Conservation (phyloP, 1,284 basidiomycete genomes). For the Melampsora americana region DNA sequence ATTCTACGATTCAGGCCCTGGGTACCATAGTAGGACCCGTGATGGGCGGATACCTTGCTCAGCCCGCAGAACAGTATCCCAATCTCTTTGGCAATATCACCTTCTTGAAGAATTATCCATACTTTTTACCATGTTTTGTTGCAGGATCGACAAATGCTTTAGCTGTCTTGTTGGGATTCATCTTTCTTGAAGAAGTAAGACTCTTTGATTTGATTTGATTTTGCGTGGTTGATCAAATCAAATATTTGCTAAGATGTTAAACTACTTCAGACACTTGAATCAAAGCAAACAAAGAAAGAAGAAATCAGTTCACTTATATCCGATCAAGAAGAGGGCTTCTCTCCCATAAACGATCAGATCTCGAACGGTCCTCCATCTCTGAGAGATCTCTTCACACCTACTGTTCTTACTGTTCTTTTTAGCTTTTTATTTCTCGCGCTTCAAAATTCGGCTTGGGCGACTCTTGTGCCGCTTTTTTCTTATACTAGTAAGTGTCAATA, state of each 20-base stretch:
- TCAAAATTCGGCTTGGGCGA: constrained; percentile 22
- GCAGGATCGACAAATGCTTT: constrained; percentile 26
- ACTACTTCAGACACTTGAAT: not conserved
- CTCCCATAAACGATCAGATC: not conserved
- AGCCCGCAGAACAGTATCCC: constrained; percentile 37
- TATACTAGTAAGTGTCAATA: constrained; percentile 30
- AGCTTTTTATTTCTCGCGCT: constrained; percentile 26
- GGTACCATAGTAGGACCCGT: constrained; percentile 33
- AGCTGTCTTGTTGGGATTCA: constrained; percentile 26
- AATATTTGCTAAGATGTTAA: too few relatives aligned
- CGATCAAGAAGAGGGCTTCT: too few relatives aligned
- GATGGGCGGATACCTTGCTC: constrained; percentile 40
- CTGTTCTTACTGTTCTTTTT: constrained; percentile 19
- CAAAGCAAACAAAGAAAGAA: not conserved
- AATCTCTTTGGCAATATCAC: constrained; percentile 12
- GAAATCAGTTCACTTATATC: too few relatives aligned
- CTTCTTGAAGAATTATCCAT: constrained; percentile 31
- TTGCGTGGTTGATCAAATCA: not conserved
- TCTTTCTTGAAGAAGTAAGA: constrained; percentile 39
- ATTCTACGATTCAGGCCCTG: constrained; percentile 8
- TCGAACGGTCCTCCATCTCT: not conserved
- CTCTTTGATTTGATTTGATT: too few relatives aligned
- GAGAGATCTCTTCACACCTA: constrained; percentile 12
- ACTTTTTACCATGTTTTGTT: constrained; percentile 42
- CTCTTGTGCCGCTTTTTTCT: constrained; percentile 38